Conservation (phyloP, 352 stramenopile genomes). For the Phytopythium oedochilum region DNA sequence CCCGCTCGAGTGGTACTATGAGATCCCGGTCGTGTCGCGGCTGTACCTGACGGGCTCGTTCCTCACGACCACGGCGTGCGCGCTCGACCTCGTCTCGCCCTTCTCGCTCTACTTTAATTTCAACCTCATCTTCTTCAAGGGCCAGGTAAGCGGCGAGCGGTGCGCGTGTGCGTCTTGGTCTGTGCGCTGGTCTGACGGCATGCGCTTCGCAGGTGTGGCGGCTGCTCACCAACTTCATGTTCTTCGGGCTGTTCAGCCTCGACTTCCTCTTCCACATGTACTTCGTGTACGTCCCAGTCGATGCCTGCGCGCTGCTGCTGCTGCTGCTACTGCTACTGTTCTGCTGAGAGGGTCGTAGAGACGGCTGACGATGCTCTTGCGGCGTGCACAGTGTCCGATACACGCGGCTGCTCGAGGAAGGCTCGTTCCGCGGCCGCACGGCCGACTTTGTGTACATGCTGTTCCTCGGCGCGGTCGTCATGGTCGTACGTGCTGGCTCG, state of each 20-base stretch:
- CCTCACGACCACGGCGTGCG: slow-evolving; percentile 94
- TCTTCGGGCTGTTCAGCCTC: slow-evolving; percentile 98
- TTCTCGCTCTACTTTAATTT: slow-evolving; percentile 95
- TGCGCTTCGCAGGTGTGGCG: slow-evolving; percentile 91
- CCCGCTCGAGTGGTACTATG: slow-evolving; percentile 95
- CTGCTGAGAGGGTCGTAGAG: too few species aligned
- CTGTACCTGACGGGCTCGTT: slow-evolving; percentile 98
- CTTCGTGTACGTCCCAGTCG: slow-evolving; percentile 92
- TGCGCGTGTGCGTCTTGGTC: background rate
- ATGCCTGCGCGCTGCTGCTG: background rate
- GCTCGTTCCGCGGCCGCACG: slow-evolving; percentile 96
- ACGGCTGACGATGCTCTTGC: too few species aligned
- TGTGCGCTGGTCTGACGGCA: too few species aligned
- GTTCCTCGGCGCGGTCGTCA: slow-evolving; percentile 92
- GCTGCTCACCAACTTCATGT: slow-evolving; percentile 98
- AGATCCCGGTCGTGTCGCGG: slow-evolving; percentile 97
- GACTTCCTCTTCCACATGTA: slow-evolving; percentile 99
- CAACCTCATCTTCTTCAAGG: slow-evolving; percentile 97
- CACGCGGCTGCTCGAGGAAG: slow-evolving; percentile 96
- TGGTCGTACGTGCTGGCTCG: slow-evolving; percentile 73
- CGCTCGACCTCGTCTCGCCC: slow-evolving; percentile 96
- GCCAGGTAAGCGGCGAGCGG: slow-evolving; percentile 70
- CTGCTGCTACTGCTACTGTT: too few species aligned
- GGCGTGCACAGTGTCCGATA: slow-evolving; percentile 91
- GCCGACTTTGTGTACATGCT: slow-evolving; percentile 99